Percentiles rank a stretch among this genome's conserved stretches.
Conservation (phyloP, 2,329 filamentous ascomycete species). For the Botrytis aclada region DNA sequence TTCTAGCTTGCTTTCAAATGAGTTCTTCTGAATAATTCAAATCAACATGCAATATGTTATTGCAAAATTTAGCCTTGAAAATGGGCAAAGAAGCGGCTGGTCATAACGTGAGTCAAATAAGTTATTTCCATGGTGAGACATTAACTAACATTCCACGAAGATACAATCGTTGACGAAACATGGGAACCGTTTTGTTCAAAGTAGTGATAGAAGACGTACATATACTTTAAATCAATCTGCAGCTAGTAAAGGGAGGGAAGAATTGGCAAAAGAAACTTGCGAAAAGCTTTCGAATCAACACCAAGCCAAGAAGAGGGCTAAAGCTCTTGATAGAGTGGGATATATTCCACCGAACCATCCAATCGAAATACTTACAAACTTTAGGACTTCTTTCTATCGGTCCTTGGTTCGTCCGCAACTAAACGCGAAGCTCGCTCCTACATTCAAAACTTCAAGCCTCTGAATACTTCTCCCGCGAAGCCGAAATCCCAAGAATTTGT, state of each 20-base stretch:
- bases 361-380: slow-evolving; percentile 19
- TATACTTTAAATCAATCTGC: slow-evolving; percentile 21
- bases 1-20: slow-evolving; percentile 9
- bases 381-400: slow-evolving; percentile 80
- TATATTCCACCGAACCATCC: not conserved
- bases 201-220: slow-evolving; percentile 10
- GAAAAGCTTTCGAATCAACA: slow-evolving; percentile 33
- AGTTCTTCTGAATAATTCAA: slow-evolving; percentile 20
- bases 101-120: slow-evolving; percentile 36
- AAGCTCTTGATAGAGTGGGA: slow-evolving; percentile 48
- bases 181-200: slow-evolving; percentile 17
- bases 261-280: slow-evolving; percentile 33
- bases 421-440: slow-evolving; percentile 92
- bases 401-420: slow-evolving; percentile 84
- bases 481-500: slow-evolving; percentile 1
- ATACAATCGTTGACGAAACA: slow-evolving; percentile 32
- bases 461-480: slow-evolving; percentile 33
- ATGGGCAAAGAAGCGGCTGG: slow-evolving; percentile 37
- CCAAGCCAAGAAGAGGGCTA: slow-evolving; percentile 47
- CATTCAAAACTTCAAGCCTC: slow-evolving; percentile 73
- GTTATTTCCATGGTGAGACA: slow-evolving; percentile 18
- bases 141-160: slow-evolving; percentile 27
- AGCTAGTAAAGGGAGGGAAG: slow-evolving; percentile 30
- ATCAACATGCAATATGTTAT: slow-evolving; percentile 38
- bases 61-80: slow-evolving; percentile 36